Percentiles rank a stretch among this genome's conserved stretches.
Conservation (phyloP, 2,329 filamentous ascomycete species). For the Sclerotinia trifoliorum region DNA sequence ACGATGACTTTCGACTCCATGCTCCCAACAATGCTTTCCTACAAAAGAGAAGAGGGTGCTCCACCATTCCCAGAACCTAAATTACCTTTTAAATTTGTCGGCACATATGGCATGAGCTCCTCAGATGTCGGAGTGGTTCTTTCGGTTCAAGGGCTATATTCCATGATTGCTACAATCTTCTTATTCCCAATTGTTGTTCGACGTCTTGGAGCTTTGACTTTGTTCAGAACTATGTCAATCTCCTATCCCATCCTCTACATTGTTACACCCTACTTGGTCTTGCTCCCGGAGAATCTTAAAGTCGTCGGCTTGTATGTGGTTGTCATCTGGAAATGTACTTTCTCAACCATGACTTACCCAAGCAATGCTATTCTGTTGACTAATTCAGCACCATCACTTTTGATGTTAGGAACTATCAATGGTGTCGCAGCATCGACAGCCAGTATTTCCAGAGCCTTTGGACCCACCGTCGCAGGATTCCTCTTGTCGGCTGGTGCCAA, state of each 20-base stretch:
- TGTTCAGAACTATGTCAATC: slow-evolving; percentile 78
- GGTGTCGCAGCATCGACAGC: slow-evolving; percentile 89
- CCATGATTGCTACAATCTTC: slow-evolving; percentile 73
- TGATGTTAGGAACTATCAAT: slow-evolving; percentile 88
- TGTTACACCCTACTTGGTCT: slow-evolving; percentile 81
- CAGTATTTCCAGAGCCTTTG: slow-evolving; percentile 82
- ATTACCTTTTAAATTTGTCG: slow-evolving; percentile 85
- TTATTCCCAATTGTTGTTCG: slow-evolving; percentile 77
- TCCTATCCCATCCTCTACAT: slow-evolving; percentile 88
- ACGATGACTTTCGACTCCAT: slow-evolving; percentile 96
- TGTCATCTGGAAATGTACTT: slow-evolving; percentile 89
- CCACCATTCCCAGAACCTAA: slow-evolving; percentile 47
- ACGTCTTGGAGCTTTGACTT: slow-evolving; percentile 72
- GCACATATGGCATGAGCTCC: slow-evolving; percentile 80
- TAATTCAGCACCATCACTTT: slow-evolving; percentile 80
- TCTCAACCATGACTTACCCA: slow-evolving; percentile 87
- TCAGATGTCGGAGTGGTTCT: slow-evolving; percentile 86
- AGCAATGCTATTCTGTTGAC: slow-evolving; percentile 85
- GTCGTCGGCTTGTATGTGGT: slow-evolving; percentile 74
- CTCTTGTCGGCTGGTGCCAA: slow-evolving; percentile 79
- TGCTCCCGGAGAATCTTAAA: slow-evolving; percentile 70
- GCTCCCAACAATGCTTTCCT: slow-evolving; percentile 77
- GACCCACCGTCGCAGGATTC: slow-evolving; percentile 82
- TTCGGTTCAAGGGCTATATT: slow-evolving; percentile 84
- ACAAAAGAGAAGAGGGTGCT: slow-evolving; percentile 17